Percentiles rank a stretch among this genome's conserved stretches.
These are phyloP conservation scores for Elsinoe arachidis DNA, from an alignment of 2,329 filamentous ascomycete species.

Conservation along the genomic window DNA sequence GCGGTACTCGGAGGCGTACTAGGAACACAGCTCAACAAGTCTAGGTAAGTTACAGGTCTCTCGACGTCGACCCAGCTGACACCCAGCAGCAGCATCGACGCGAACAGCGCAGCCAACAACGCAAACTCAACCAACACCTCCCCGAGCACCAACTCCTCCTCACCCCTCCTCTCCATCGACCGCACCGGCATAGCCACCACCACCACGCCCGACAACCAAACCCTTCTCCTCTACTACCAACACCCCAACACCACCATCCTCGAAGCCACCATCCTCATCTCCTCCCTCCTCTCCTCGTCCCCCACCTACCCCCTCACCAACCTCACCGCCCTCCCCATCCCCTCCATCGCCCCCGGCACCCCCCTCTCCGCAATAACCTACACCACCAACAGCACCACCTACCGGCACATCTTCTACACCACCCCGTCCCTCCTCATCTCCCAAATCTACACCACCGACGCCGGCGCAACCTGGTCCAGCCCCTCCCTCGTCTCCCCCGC, in stretches of 20 bases:
- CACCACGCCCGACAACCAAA: background rate
- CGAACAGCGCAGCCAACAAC: background rate
- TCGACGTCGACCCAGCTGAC: background rate
- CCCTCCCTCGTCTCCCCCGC: background rate
- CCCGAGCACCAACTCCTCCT: background rate
- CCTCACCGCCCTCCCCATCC: conserved; percentile 2
- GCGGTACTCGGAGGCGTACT: conserved; percentile 9
- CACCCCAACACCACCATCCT: conserved; percentile 2
- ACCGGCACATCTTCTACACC: conserved; percentile 10
- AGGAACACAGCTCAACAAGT: conserved; percentile 12
- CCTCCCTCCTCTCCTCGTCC: background rate
- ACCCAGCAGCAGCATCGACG: background rate
- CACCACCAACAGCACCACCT: conserved; percentile 6
- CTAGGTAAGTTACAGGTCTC: background rate
- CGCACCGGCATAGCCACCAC: conserved; percentile 9
- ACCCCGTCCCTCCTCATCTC: background rate
- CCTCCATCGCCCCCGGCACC: background rate
- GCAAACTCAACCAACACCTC: background rate
- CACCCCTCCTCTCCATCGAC: background rate
- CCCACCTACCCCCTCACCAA: background rate
- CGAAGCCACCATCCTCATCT: conserved; percentile 2
- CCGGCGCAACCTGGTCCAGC: background rate
- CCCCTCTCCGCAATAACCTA: conserved; percentile 6
- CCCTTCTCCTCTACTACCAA: conserved; percentile 10
- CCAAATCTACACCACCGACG: conserved; percentile 8